Evolutionary conservation across 768 basidiomycete species (phyloP), one percentile per base, ranked within the genome.

Genomic region (Mycena metata): DNA sequence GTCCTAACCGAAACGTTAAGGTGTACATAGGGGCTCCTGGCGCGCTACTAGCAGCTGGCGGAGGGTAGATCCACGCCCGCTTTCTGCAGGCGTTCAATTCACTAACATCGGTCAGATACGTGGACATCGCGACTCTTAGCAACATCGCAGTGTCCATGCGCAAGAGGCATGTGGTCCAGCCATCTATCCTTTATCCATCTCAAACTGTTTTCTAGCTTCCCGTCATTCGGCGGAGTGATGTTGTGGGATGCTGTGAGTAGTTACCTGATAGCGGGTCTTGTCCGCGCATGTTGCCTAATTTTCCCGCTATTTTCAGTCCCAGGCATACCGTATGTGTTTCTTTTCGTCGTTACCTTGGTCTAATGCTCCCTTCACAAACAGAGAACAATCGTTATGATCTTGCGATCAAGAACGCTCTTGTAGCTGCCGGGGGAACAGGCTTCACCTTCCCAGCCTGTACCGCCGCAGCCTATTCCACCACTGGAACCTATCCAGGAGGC

Each of bases 21-120:
- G 79, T 91, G 21, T 91, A 86, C 78, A 86, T 91, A 60, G 90
- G 89, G 52, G 89, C 87, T 43, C 89, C 90, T 6, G 90, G 87
- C 5, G 85, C 89, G 11, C 78, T 79, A 26, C 76, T 83, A 1
- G 89, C 89, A 6, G 88, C 89, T 30, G 86, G 88, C 5, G 82
- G 83, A 15, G 90, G 90, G n/a, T 58, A 35, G 30, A 43, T 35
- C 19, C 19, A 11, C 26, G 13, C 2, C 42, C 24, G 17, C 17
- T 21, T 43, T 13, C n/a, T n/a, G n/a, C 13, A 21, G n/a, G 5
- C 10, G 3, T 5, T 19, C 19, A 2, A 23, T 30, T n/a, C 5
- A 11, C 30, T 13, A 30, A 33, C 5, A 30, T 17, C 5, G 21
- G 5, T 24, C 26, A 58, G 57, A 26, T 90, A 87, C 75, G 86